Base-by-base conservation (phyloP, 2,329 filamentous ascomycete species). In the Davidsoniella neocaledoniae region DNA sequence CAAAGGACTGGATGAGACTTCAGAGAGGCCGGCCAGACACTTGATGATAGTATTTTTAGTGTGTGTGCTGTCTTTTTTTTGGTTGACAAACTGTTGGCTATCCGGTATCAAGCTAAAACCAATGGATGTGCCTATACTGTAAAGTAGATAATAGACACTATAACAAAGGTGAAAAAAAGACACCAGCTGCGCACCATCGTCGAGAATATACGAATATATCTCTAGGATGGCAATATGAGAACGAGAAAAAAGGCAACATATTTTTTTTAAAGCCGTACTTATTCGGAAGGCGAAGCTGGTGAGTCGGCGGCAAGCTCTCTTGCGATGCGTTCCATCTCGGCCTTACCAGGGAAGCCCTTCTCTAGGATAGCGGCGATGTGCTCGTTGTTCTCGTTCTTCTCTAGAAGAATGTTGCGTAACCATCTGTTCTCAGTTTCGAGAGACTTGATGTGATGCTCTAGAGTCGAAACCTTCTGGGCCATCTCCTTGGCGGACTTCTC, bases 361-460 rank as follows among this genome's bases (percentile, higher is more conserved):
- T 72, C 66, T 48, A 76, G 62, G 0, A 52, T 37, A 52, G 68
- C 66, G 33, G 68, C 62, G 43, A 76, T 64, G 52, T 74, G 66
- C 38, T 76, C 72, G 57, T 67, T 72, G 56, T 71, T 71, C 55
- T 81, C 81, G 57, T 86, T 85, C 72, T 88, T 90, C 64, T 88
- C 84, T 46, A 84, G 83, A 43, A 90, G 76, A 37, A 87, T 70
- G 62, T 83, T 81, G 71, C 84, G 84, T 55, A 87, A 66, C 83
- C 82, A 86, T 61, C 83, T 81, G 66, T 87, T 87, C 66, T 87
- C 82, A 57, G 81, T 83, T 67, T 86, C 81, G n/a, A 90, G 74
- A 59, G 86, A 80, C 52, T 75, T 74, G 49, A 91, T 81, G 52
- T 78, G 77, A 58, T 73, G 73, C 65, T 93, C 84, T 5, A 94